Evolutionary conservation across 371 early-diverging fungal genomes (phyloP).

Genomic region (Zancudomyces culisetae): DNA sequence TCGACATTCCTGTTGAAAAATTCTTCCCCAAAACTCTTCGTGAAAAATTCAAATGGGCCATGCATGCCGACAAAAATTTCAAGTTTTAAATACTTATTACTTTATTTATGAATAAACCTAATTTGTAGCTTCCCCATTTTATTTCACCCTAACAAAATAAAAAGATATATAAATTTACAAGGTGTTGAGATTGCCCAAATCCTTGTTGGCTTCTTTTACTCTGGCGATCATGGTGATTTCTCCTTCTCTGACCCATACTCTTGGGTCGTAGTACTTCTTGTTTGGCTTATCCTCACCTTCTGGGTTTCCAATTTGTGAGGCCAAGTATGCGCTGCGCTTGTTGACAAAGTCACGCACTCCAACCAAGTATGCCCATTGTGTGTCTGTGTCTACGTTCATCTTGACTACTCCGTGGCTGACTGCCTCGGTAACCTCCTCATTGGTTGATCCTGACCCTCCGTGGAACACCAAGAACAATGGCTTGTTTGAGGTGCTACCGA

Average conservation of each 20-base stretch:
- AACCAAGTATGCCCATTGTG: conserved; percentile 64
- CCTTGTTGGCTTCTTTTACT: conserved; percentile 54
- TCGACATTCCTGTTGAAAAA: conserved; percentile 77
- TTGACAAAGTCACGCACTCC: conserved; percentile 55
- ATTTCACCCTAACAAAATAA: no score
- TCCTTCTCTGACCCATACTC: conserved; percentile 68
- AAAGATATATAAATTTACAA: conserved; percentile 33
- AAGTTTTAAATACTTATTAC: conserved; percentile 7
- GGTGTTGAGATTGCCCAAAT: conserved; percentile 49
- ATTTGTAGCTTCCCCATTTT: no score
- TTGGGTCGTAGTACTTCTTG: conserved; percentile 88
- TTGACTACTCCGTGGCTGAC: conserved; percentile 70
- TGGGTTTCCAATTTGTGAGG: conserved; percentile 80
- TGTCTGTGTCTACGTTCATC: conserved; percentile 87
- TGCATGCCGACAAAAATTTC: conserved; percentile 53
- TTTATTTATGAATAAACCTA: no score
- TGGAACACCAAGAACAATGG: conserved; percentile 88
- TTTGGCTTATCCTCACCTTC: conserved; percentile 79
- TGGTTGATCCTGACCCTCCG: conserved; percentile 76
- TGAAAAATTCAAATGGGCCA: conserved; percentile 95
- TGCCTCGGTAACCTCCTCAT: conserved; percentile 60
- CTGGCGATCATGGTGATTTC: conserved; percentile 68
- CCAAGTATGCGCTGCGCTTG: conserved; percentile 51
- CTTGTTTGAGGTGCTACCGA: conserved; percentile 31
- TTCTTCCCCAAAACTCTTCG: conserved; percentile 74